Conservation (phyloP, 1,284 basidiomycete species). For the Fomes fomentarius region DNA sequence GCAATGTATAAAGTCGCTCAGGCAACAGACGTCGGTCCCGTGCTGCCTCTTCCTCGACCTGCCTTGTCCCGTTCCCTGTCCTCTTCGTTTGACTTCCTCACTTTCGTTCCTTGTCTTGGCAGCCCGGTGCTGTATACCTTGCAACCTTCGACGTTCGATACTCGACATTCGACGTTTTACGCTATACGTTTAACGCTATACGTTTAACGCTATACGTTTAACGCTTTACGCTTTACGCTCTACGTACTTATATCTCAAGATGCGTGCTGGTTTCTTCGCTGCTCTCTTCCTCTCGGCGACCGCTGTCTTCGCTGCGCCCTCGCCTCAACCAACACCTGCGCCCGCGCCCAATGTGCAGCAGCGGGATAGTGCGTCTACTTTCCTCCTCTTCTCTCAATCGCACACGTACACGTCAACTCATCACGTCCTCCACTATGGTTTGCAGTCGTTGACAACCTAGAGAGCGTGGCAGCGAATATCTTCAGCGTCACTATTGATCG, state of each 20-base stretch:
- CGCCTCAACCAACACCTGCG: no score
- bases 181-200: no score
- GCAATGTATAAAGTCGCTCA: background rate
- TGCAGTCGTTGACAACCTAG: conserved; percentile 7
- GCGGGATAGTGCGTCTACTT: conserved; percentile 6
- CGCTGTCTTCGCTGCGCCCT: conserved; percentile 8
- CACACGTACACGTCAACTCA: background rate
- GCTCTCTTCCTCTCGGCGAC: conserved; percentile 5
- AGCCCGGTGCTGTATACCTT: no score
- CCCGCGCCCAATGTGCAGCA: no score
- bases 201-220: no score
- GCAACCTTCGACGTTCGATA: no score
- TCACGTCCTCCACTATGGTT: background rate
- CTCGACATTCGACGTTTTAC: no score
- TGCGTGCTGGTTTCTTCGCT: conserved; percentile 12
- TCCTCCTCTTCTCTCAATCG: no score
- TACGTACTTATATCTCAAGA: background rate
- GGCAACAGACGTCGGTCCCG: background rate
- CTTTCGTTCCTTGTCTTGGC: no score
- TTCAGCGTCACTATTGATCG: conserved; percentile 8
- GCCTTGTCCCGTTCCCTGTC: conserved; percentile 9
- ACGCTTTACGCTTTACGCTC: no score
- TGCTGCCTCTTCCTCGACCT: background rate
- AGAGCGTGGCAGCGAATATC: conserved; percentile 3
- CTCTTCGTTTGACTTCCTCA: no score